Base-by-base conservation (phyloP, 805 yeast species). In the Metschnikowia santaceciliae region DNA sequence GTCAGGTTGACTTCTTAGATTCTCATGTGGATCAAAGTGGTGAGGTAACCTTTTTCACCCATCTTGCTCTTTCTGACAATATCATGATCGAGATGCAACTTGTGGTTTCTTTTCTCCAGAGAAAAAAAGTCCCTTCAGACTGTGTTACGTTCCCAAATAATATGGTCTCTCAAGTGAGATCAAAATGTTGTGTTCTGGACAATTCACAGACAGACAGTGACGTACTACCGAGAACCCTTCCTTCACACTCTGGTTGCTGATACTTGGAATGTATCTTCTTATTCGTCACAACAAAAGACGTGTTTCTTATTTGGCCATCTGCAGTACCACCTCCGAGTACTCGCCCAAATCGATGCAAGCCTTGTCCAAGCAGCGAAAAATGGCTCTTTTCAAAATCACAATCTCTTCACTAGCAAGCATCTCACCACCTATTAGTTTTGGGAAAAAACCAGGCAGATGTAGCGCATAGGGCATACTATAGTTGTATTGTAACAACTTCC, bases 41-140 rank as follows among this genome's bases (percentile, higher is more conserved):
- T 45, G 44, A 52, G 38, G 15, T 46, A 45, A n/a, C 52, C 59
- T 41, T 55, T 57, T 32, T 55, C 59, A 37, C 59, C 59, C 66
- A 32, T 61, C 60, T 50, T 52, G 46, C 46, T 48, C n/a, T 47
- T 37, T 45, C 57, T 41, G 5, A 55, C 62, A 13, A 59, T 54
- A n/a, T 49, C 43, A 22, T 53, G 54, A 17, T 60, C 62, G 5
- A 52, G 52, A 54, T 36, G 57, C 56, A 61, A 48, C 43, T 54
- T 58, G 41, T 59, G 52, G 38, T 58, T 42, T 10, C 52, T 58
- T 57, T 64, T 51, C 58, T 57, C 59, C 60, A 91, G 69, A 20
- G 94, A 92, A 64, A 92, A 86, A 86, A 92, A 84, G 67, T 92
- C 97, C 64, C 94, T 84, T 98, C 99, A 92, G 30, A 92, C 97